Evolutionary conservation across 768 basidiomycete genomes (phyloP).

Genomic region (Mycena capillaripes): DNA sequence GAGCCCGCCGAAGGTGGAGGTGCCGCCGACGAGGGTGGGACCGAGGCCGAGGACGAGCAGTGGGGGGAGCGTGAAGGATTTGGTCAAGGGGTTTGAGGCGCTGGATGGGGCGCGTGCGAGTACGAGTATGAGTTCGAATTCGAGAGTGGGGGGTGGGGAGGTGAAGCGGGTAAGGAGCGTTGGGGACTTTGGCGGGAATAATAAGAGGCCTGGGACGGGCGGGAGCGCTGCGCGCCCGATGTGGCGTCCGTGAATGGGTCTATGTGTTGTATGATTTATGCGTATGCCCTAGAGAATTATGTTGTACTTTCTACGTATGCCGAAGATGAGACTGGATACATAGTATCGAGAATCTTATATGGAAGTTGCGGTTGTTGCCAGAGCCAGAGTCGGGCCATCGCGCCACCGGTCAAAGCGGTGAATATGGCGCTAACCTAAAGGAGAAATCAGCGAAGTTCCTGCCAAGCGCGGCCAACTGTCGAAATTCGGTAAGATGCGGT

Average conservation of each 20-base stretch:
- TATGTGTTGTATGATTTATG: conserved; percentile 10
- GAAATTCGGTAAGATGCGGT: too few species aligned
- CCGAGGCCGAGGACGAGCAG: conserved; percentile 70
- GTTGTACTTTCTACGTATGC: too few species aligned
- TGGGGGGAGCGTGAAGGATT: conserved; percentile 79
- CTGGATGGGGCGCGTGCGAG: conserved; percentile 52
- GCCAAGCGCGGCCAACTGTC: too few species aligned
- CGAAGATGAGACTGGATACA: too few species aligned
- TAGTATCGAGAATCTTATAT: too few species aligned
- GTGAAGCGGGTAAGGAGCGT: conserved; percentile 53
- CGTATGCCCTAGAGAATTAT: conserved; percentile 19
- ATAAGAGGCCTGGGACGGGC: not conserved
- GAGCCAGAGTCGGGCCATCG: too few species aligned
- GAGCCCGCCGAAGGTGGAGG: conserved; percentile 49
- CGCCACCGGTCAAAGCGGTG: too few species aligned
- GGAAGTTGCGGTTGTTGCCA: too few species aligned
- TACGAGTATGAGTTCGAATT: too few species aligned
- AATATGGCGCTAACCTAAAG: too few species aligned
- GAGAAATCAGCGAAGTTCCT: too few species aligned
- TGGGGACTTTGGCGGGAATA: conserved; percentile 47
- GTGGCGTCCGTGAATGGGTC: conserved; percentile 29
- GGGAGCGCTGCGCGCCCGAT: conserved; percentile 28
- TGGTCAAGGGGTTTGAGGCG: conserved; percentile 74
- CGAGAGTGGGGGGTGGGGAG: conserved; percentile 39
- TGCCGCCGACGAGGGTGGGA: conserved; percentile 40